phyloP scores from a whole-genome alignment of 2,329 filamentous ascomycete species.

The Rhynchosporium agropyri region DNA sequence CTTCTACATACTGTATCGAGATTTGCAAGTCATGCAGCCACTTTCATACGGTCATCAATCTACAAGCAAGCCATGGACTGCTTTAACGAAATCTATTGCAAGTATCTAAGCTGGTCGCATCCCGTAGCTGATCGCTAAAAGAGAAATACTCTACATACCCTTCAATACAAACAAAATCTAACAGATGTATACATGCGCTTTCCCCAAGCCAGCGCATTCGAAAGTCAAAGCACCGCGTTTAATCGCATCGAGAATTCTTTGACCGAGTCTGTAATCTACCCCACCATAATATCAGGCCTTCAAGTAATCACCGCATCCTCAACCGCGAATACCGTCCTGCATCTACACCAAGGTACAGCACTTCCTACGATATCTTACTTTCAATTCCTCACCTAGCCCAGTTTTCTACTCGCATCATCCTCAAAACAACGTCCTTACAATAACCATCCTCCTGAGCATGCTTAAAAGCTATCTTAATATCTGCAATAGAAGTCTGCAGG shows the following conservation, averaged over 20 bases:
- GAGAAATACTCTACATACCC: neutral
- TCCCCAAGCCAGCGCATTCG: neutral
- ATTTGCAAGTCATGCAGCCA: no score
- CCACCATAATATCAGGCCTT: neutral
- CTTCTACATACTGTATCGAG: no score
- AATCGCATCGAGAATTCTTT: no score
- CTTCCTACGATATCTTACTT: no score
- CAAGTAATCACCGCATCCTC: neutral
- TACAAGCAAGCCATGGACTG: neutral
- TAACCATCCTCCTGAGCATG: conserved; percentile 6
- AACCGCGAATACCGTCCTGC: neutral
- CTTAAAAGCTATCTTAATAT: conserved; percentile 4
- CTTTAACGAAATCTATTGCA: neutral
- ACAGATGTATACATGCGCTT: neutral
- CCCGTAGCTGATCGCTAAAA: neutral
- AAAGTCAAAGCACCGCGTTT: neutral
- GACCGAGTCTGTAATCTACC: neutral
- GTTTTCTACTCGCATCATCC: conserved; percentile 19
- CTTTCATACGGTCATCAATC: no score
- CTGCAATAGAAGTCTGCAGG: neutral
- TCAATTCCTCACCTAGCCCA: neutral
- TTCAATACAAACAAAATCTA: neutral
- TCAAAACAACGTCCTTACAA: conserved; percentile 9
- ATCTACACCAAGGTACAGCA: no score
- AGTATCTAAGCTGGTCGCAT: neutral